Base-by-base conservation (phyloP, 805 yeast genomes). In the Candida lessepsii region DNA sequence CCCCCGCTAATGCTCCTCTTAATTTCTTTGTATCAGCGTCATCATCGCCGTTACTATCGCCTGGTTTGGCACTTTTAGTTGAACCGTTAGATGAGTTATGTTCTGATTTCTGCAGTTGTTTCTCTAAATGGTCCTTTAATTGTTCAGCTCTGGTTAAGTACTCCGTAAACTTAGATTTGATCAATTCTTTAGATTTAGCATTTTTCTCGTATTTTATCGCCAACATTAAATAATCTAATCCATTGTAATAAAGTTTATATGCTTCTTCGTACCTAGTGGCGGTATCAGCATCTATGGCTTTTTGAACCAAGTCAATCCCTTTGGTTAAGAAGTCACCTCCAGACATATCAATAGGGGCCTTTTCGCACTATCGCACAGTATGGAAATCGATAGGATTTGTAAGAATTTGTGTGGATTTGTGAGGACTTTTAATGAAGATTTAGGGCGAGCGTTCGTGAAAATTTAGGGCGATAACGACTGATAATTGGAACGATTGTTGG, bases 121-220 rank as follows among this genome's bases (percentile, higher is more conserved):
- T 83, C 48, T 87, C 96, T 41, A 93, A 69, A 58, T 88, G 95
- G 32, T 84, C 88, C 59, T 93, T 91, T 53, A 93, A 70, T 58
- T 88, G 95, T 64, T 93, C 99, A 0, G 99, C 99, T 42, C 99
- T 71, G 5, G 89, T 75, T 56, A 93, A 65, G 60, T 93, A 93
- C 58, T 93, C 99, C 5, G 90, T 85, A 60, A 91, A 86, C 61
- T 89, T 89, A 7, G 88, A 78, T 56, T 90, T 78, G 49, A 93
- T 86, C 44, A 91, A 73, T 50, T 89, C 96, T 60, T 90, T 91
- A 26, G 95, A 83, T 52, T 82, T 82, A 16, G 84, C 83, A 62
- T 90, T 93, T 62, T 90, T 91, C 63, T 93, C 99, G 46, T 61
- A 91, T 65, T 93, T 93, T 52, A 93, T 73, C 4, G 99, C 99